Evolutionary conservation across 2,329 filamentous ascomycete species (phyloP).

Genomic region (Fusarium azukiicola): DNA sequence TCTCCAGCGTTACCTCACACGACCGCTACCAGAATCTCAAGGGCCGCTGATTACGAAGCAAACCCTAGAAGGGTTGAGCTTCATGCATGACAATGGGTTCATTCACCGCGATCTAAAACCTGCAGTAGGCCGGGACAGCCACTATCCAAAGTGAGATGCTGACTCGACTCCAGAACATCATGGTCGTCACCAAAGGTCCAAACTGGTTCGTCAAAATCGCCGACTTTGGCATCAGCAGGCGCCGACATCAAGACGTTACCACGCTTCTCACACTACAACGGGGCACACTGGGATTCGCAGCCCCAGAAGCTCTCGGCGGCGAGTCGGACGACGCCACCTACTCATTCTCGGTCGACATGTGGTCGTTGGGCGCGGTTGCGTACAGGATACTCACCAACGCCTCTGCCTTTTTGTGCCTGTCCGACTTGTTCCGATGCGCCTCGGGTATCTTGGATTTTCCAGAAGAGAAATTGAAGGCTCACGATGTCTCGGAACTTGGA

Average conservation of each 20-base stretch:
- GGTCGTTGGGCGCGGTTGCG: constrained; percentile 4
- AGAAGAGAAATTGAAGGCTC: background rate
- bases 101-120: background rate
- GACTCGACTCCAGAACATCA: background rate
- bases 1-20: constrained; percentile 1
- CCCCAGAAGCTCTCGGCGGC: background rate
- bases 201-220: constrained; percentile 8
- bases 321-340: background rate
- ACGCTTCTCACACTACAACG: background rate
- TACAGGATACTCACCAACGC: background rate
- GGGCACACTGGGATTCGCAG: background rate
- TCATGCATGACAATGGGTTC: background rate
- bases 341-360: background rate
- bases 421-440: background rate
- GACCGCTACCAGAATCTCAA: background rate
- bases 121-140: background rate
- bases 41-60: background rate
- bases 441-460: background rate
- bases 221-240: constrained; percentile 5
- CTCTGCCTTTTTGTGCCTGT: background rate
- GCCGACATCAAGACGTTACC: background rate
- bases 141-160: background rate
- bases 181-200: background rate
- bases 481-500: constrained; percentile 1
- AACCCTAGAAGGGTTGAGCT: background rate